phyloP scores from a whole-genome alignment of 768 basidiomycete species.

The Clavulina sp. region DNA sequence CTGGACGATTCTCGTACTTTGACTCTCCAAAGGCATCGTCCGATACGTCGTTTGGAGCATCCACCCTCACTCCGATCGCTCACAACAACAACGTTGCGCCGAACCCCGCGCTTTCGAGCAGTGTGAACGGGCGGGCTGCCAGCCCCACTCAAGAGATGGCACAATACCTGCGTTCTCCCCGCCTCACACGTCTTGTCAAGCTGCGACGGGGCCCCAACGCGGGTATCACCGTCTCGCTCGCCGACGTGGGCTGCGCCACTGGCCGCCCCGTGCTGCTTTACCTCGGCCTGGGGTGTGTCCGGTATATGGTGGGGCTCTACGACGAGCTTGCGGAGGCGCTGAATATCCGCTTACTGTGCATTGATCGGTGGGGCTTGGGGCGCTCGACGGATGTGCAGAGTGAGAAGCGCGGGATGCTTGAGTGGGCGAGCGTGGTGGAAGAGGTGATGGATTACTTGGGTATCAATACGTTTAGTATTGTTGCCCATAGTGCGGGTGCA shows the following conservation, averaged over 20 bases:
- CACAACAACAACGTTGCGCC: too few relatives aligned
- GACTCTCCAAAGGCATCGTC: too few relatives aligned
- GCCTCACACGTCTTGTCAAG: constrained; percentile 64
- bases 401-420: constrained; percentile 61
- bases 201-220: constrained; percentile 70
- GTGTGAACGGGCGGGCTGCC: neutral
- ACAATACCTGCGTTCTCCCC: constrained; percentile 70
- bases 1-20: too few relatives aligned
- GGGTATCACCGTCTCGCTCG: constrained; percentile 71
- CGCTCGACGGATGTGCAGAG: constrained; percentile 45
- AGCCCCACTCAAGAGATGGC: constrained; percentile 47
- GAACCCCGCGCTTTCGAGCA: too few relatives aligned
- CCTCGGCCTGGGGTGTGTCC: constrained; percentile 83
- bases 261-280: constrained; percentile 85
- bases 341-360: constrained; percentile 75
- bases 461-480: constrained; percentile 65
- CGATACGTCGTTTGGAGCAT: neutral
- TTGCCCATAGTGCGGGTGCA: constrained; percentile 92
- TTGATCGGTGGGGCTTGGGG: constrained; percentile 95
- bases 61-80: too few relatives aligned
- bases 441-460: constrained; percentile 71
- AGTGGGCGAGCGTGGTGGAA: constrained; percentile 83
- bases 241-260: constrained; percentile 73
- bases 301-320: constrained; percentile 87
- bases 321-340: constrained; percentile 89